Evolutionary conservation across 352 stramenopile genomes (phyloP).

Genomic region (Detonula confervacea): DNA sequence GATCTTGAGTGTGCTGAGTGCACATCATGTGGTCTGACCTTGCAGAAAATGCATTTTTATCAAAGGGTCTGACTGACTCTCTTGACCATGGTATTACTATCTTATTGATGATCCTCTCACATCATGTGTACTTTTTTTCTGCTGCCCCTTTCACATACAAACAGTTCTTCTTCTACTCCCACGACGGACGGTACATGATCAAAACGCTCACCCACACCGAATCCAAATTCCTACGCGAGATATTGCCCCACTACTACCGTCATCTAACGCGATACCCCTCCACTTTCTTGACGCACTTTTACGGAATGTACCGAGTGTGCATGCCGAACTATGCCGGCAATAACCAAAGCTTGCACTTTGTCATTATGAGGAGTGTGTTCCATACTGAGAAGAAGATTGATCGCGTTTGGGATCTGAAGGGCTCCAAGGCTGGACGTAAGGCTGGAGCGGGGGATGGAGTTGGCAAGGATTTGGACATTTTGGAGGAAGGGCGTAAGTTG

Average conservation of each 20-base stretch:
- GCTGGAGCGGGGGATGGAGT: conserved; percentile 44
- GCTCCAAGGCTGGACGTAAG: conserved; percentile 67
- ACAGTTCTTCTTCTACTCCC: conserved; percentile 97
- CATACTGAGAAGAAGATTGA: conserved; percentile 91
- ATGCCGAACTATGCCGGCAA: conserved; percentile 91
- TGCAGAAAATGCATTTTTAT: too few species aligned
- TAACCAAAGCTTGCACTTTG: conserved; percentile 86
- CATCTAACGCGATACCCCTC: conserved; percentile 94
- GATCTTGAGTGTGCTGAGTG: too few species aligned
- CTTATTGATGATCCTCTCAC: too few species aligned
- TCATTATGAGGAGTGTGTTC: conserved; percentile 94
- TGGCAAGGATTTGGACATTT: conserved; percentile 65
- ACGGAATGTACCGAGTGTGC: conserved; percentile 95
- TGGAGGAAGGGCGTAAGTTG: conserved; percentile 55
- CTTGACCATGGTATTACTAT: neutral
- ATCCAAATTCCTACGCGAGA: conserved; percentile 94
- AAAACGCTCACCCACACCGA: conserved; percentile 96
- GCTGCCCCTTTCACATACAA: neutral
- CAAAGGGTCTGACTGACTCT: neutral
- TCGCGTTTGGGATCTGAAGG: conserved; percentile 88
- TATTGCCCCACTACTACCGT: conserved; percentile 95
- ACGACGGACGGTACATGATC: conserved; percentile 96
- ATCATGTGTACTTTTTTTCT: too few species aligned
- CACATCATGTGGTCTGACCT: too few species aligned
- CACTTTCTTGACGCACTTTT: conserved; percentile 95